These are phyloP conservation scores for Citeromyces hawaiiensis DNA, from an alignment of 1,139 yeast genomes.

Conservation along the genomic window DNA sequence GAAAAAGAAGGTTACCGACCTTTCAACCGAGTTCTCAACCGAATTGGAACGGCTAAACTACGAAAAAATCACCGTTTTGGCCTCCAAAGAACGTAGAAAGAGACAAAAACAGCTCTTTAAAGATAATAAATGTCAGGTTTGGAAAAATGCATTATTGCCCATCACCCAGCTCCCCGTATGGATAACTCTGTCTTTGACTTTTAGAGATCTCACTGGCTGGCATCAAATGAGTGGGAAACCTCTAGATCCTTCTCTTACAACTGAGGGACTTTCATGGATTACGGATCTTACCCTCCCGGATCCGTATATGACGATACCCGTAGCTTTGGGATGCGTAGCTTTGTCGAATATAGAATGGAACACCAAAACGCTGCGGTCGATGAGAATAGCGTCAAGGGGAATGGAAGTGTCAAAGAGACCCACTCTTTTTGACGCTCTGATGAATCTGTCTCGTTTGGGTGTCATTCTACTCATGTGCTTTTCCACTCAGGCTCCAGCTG, in stretches of 20 bases:
- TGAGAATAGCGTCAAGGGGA: conserved; percentile 22
- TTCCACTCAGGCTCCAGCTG: conserved; percentile 76
- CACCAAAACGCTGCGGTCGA: conserved; percentile 39
- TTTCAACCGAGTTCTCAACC: conserved; percentile 12
- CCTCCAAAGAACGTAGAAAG: conserved; percentile 66
- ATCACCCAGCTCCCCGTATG: conserved; percentile 81
- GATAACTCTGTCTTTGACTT: conserved; percentile 64
- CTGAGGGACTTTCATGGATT: conserved; percentile 46
- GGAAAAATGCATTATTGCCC: conserved; percentile 69
- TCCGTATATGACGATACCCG: conserved; percentile 53
- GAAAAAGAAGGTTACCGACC: conserved; percentile 7
- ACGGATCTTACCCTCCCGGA: conserved; percentile 47
- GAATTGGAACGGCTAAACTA: conserved; percentile 40
- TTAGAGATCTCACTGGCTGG: conserved; percentile 72
- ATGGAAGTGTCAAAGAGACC: conserved; percentile 32
- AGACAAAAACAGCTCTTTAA: conserved; percentile 61
- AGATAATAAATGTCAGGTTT: conserved; percentile 55
- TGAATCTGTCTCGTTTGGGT: conserved; percentile 61
- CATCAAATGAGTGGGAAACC: conserved; percentile 28
- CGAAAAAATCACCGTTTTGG: conserved; percentile 62
- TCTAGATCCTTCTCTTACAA: conserved; percentile 21
- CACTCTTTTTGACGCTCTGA: conserved; percentile 43
- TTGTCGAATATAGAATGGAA: conserved; percentile 75
- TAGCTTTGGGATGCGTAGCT: conserved; percentile 56
- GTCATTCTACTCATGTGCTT: conserved; percentile 74